Percentiles rank a stretch among this genome's conserved stretches.
These are phyloP conservation scores for Trametes pubescens DNA, from an alignment of 1,284 basidiomycete species.

Conservation along the genomic window DNA sequence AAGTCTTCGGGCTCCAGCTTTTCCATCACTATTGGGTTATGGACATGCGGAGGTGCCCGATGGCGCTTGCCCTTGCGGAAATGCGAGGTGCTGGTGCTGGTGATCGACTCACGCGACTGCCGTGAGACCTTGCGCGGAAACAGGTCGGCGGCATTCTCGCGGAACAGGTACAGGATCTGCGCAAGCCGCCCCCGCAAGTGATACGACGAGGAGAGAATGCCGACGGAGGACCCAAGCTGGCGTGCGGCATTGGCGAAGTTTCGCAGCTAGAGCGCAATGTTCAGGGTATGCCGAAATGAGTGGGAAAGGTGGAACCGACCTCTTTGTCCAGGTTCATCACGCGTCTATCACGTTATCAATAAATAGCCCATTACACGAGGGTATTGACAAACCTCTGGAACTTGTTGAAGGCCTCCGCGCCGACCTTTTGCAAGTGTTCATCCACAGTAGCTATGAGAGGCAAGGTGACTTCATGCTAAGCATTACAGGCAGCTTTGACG, in stretches of 20 bases:
- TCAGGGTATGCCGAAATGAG: neutral
- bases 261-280: constrained; percentile 54
- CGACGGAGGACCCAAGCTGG: constrained; percentile 75
- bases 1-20: constrained; percentile 69
- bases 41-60: constrained; percentile 53
- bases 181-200: constrained; percentile 72
- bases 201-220: constrained; percentile 74
- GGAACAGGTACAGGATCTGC: constrained; percentile 70
- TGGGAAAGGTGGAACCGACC: constrained; percentile 43
- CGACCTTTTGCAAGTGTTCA: constrained; percentile 69
- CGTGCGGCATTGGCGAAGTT: constrained; percentile 79
- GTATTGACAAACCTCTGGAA: constrained; percentile 59
- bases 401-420: constrained; percentile 66
- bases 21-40: constrained; percentile 59
- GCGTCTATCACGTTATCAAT: constrained; percentile 47
- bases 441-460: constrained; percentile 61
- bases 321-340: constrained; percentile 72
- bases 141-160: constrained; percentile 73
- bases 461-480: neutral
- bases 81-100: constrained; percentile 45
- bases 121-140: constrained; percentile 69
- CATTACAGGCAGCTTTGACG: no score
- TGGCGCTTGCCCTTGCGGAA: constrained; percentile 40
- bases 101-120: constrained; percentile 50
- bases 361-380: constrained; percentile 2